These are phyloP conservation scores for Neoscytalidium dimidiatum DNA, from an alignment of 2,329 filamentous ascomycete genomes.

Conservation along the genomic window DNA sequence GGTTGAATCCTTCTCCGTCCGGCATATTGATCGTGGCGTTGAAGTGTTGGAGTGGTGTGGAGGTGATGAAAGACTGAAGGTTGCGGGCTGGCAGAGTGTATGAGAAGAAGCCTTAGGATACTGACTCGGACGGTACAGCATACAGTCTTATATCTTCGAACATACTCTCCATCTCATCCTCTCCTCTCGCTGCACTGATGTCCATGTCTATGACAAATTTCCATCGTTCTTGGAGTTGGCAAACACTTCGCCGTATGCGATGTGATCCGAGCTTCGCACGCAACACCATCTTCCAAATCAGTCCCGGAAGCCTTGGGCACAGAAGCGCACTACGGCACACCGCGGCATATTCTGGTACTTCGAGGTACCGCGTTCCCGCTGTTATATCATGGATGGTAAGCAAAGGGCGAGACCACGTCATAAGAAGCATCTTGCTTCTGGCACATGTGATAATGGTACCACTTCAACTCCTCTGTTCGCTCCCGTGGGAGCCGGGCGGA, in stretches of 20 bases:
- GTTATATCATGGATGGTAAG: background rate
- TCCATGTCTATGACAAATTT: background rate
- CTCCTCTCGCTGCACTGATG: too few species aligned
- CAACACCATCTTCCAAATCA: background rate
- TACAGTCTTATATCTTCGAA: too few species aligned
- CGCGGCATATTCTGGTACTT: too few species aligned
- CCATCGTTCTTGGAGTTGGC: background rate
- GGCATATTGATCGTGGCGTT: background rate
- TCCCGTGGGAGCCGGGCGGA: background rate
- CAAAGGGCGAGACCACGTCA: background rate
- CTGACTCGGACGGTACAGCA: too few species aligned
- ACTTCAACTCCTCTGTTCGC: background rate
- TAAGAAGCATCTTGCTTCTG: background rate
- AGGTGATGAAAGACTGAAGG: background rate
- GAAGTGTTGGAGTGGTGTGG: background rate
- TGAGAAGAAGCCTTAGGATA: too few species aligned
- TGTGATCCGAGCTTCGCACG: background rate
- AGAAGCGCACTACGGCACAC: too few species aligned
- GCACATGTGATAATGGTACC: background rate
- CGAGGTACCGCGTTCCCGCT: background rate
- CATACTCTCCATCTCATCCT: too few species aligned
- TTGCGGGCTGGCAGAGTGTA: too few species aligned
- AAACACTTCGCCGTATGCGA: background rate
- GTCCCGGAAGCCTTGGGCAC: too few species aligned
- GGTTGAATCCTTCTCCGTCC: slow-evolving; percentile 18